Evolutionary conservation across 2,329 filamentous ascomycete genomes (phyloP).

Genomic region (Beauveria brongniartii): DNA sequence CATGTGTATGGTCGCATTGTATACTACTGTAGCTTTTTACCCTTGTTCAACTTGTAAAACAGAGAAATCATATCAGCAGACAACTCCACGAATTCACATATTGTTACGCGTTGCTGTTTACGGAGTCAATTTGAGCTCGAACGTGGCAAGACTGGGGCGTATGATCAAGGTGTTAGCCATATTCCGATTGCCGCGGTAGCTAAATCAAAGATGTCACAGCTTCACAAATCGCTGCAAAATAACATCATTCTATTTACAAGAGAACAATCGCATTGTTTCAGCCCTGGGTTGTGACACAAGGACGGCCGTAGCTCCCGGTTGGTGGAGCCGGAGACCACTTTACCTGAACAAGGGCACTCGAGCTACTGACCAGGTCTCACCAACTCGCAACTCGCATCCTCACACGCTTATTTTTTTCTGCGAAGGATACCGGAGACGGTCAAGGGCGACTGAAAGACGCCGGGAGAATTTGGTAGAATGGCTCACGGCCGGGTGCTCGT

Average conservation of each 20-base stretch:
- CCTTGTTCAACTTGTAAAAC: not conserved
- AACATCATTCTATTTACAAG: not conserved
- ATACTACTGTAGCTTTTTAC: slow-evolving; percentile 6
- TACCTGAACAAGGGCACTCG: not conserved
- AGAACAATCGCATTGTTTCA: not conserved
- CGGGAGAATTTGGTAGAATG: not conserved
- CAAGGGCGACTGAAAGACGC: not conserved
- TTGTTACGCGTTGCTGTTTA: not conserved
- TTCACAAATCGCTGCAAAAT: too few relatives aligned
- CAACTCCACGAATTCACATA: slow-evolving; percentile 5
- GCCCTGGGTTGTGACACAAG: not conserved
- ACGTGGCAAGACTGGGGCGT: not conserved
- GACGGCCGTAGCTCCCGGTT: not conserved
- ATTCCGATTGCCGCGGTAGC: not conserved
- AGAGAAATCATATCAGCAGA: not conserved
- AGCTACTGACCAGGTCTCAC: not conserved
- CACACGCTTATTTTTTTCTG: not conserved
- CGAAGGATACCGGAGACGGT: not conserved
- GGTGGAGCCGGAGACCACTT: slow-evolving; percentile 4
- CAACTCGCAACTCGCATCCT: not conserved
- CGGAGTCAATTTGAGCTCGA: not conserved
- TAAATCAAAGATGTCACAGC: too few relatives aligned
- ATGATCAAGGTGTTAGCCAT: too few relatives aligned
- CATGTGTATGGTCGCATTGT: not conserved
- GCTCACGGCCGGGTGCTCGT: not conserved